A percentile compares a stretch with the other conserved stretches of the same genome.
phyloP scores from a whole-genome alignment of 257 asterid genomes.

The Nicotiana knightiana region DNA sequence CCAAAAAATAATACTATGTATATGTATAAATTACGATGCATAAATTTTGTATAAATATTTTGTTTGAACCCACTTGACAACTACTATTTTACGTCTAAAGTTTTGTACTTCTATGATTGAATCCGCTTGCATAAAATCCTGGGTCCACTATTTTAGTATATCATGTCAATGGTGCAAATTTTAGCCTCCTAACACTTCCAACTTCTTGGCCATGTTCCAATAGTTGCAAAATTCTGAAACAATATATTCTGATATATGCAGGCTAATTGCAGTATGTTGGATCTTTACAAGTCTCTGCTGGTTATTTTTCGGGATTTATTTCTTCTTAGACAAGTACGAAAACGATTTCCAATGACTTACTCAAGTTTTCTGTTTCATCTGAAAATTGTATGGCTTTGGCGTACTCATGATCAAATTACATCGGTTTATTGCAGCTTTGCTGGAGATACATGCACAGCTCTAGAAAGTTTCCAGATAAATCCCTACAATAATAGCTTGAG shows the following conservation, averaged over 20 bases:
- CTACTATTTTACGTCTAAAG: too few species aligned
- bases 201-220: not conserved
- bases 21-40: too few species aligned
- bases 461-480: conserved; percentile 58
- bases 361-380: not conserved
- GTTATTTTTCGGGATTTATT: conserved; percentile 63
- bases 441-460: conserved; percentile 69
- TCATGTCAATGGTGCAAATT: not conserved
- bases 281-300: conserved; percentile 50
- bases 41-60: too few species aligned
- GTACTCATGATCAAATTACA: not conserved
- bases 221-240: not conserved
- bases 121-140: too few species aligned
- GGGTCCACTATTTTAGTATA: not conserved
- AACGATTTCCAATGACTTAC: not conserved
- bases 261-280: conserved; percentile 59
- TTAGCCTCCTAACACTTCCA: not conserved
- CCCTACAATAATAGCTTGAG: conserved; percentile 83
- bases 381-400: not conserved
- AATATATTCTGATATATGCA: conserved; percentile 21
- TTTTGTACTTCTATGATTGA: too few species aligned
- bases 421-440: conserved; percentile 43
- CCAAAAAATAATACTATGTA: too few species aligned
- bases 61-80: too few species aligned
- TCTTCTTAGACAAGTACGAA: conserved; percentile 54